phyloP scores from a whole-genome alignment of 2,329 filamentous ascomycete species.

The Ascosphaera acerosa region DNA sequence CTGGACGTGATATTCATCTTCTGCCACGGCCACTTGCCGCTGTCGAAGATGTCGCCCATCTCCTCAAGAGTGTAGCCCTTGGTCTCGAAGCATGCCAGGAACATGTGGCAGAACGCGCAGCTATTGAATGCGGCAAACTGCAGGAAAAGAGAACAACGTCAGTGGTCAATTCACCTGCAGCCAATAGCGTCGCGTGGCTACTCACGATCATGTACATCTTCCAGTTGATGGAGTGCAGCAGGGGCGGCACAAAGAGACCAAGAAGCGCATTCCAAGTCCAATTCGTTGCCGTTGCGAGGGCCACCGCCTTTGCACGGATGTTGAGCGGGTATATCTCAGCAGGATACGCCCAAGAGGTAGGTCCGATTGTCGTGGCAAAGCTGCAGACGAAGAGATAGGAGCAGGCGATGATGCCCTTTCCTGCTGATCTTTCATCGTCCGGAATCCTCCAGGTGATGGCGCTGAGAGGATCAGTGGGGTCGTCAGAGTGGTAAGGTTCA shows the following conservation, averaged over 20 bases:
- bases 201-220: conserved; percentile 37
- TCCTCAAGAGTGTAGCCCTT: conserved; percentile 52
- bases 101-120: conserved; percentile 41
- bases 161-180: no score
- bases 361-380: conserved; percentile 39
- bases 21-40: background rate
- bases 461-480: conserved; percentile 6
- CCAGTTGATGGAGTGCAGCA: conserved; percentile 32
- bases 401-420: conserved; percentile 38
- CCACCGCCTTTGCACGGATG: conserved; percentile 37
- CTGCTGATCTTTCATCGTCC: conserved; percentile 10
- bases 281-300: conserved; percentile 33
- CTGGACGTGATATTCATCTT: background rate
- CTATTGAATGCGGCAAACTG: conserved; percentile 44
- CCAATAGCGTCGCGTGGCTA: no score
- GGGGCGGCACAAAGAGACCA: conserved; percentile 31
- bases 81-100: conserved; percentile 41
- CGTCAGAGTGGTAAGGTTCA: background rate
- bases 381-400: conserved; percentile 49
- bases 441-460: conserved; percentile 8
- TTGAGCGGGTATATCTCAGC: conserved; percentile 37
- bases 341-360: conserved; percentile 32
- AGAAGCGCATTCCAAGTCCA: conserved; percentile 35
- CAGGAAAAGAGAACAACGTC: no score
- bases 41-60: conserved; percentile 42